Evolutionary conservation across 371 early-diverging fungal genomes (phyloP).

Genomic region (Dichotomocladium elegans): DNA sequence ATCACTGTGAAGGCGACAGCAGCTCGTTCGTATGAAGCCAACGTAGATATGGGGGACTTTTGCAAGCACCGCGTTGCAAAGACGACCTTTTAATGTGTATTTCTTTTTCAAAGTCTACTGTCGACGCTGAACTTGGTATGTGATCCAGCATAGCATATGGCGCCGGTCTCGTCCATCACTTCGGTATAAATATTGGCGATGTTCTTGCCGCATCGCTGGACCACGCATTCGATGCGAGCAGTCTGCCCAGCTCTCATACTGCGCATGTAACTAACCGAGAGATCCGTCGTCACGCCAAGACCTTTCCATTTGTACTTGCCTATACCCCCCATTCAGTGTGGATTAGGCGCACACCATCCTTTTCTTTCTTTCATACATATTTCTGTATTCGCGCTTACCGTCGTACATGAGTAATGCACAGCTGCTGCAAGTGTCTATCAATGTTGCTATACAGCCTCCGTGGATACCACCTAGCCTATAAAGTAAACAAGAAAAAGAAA

Average conservation of each 20-base stretch:
- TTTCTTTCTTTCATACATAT: background rate
- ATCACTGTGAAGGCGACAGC: no score
- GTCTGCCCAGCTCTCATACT: conserved; percentile 25
- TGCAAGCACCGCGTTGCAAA: no score
- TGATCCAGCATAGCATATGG: conserved; percentile 33
- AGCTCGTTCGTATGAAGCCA: no score
- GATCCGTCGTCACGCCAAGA: conserved; percentile 39
- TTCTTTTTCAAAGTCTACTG: conserved; percentile 16
- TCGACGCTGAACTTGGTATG: conserved; percentile 40
- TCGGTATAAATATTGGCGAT: conserved; percentile 35
- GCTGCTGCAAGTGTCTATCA: conserved; percentile 46
- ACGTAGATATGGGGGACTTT: no score
- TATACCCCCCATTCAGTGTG: background rate
- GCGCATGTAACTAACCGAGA: conserved; percentile 26
- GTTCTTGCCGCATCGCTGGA: conserved; percentile 29
- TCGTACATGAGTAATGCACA: conserved; percentile 21
- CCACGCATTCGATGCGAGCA: conserved; percentile 32
- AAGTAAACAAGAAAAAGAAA: background rate
- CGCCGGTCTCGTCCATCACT: conserved; percentile 24
- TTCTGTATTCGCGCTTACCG: no score
- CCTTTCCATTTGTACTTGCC: conserved; percentile 20
- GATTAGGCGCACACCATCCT: background rate
- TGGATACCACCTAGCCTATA: conserved; percentile 30
- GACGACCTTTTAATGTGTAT: no score
- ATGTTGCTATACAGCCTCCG: conserved; percentile 43